These are phyloP conservation scores for Aureobasidium melanogenum DNA, from an alignment of 2,329 filamentous ascomycete genomes.

Conservation along the genomic window DNA sequence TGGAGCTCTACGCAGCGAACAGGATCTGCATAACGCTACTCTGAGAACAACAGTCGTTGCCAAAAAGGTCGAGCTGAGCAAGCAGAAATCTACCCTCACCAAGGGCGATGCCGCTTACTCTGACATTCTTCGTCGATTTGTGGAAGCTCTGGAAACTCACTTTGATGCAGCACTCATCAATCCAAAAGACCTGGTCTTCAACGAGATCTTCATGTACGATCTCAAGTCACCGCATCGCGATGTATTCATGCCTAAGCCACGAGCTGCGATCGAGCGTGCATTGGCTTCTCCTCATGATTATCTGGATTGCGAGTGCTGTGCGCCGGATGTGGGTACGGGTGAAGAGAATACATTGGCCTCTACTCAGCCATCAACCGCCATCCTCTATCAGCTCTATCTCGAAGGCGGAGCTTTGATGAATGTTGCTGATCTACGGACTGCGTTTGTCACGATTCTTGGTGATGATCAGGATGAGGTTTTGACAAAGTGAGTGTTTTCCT, in stretches of 20 bases:
- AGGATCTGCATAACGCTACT: conserved; percentile 61
- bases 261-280: conserved; percentile 61
- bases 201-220: conserved; percentile 71
- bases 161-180: conserved; percentile 39
- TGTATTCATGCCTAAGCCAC: conserved; percentile 66
- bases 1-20: conserved; percentile 59
- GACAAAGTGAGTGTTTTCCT: conserved; percentile 34
- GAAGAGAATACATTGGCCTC: conserved; percentile 42
- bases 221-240: conserved; percentile 59
- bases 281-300: conserved; percentile 68
- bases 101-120: conserved; percentile 65
- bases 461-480: conserved; percentile 28
- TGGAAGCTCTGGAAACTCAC: conserved; percentile 41
- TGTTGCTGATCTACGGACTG: conserved; percentile 68
- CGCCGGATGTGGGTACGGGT: conserved; percentile 23
- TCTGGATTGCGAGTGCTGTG: conserved; percentile 62
- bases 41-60: conserved; percentile 70
- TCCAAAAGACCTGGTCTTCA: conserved; percentile 48
- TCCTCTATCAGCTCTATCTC: conserved; percentile 70
- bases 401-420: conserved; percentile 72
- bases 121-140: conserved; percentile 50
- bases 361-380: conserved; percentile 60
- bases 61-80: conserved; percentile 72
- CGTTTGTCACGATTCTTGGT: conserved; percentile 58
- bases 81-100: conserved; percentile 61